Conservation (phyloP, 2,329 filamentous ascomycete species). For the Macrophomina tecta region DNA sequence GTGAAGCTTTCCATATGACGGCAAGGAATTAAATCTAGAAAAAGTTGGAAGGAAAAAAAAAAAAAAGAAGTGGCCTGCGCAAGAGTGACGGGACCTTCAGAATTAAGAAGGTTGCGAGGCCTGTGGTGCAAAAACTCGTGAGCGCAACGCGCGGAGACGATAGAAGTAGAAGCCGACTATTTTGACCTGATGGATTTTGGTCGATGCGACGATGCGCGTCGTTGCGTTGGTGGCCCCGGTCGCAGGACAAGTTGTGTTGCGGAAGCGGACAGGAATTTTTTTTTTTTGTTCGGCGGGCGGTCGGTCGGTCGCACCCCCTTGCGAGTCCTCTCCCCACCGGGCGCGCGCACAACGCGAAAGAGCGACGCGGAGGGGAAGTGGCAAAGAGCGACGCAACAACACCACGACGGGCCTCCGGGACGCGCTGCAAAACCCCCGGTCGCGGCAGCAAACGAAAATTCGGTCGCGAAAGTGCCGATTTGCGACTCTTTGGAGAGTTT, state of each 20-base stretch:
- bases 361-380: slow-evolving; percentile 22
- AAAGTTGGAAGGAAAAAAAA: not conserved
- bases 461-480: slow-evolving; percentile 15
- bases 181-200: not conserved
- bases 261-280: slow-evolving; percentile 18
- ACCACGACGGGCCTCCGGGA: slow-evolving; percentile 18
- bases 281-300: not conserved
- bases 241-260: slow-evolving; percentile 9
- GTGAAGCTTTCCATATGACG: slow-evolving; percentile 26
- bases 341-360: not conserved
- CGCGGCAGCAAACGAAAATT: slow-evolving; percentile 1
- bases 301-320: slow-evolving; percentile 17
- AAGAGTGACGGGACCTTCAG: slow-evolving; percentile 1
- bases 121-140: not conserved
- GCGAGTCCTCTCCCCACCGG: slow-evolving; percentile 24
- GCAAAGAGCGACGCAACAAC: slow-evolving; percentile 11
- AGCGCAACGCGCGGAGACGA: not conserved
- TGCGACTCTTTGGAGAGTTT: slow-evolving; percentile 19
- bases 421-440: slow-evolving; percentile 17
- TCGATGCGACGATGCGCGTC: not conserved
- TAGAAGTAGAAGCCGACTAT: not conserved
- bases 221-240: slow-evolving; percentile 18
- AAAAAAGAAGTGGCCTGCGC: not conserved
- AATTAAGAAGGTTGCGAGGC: not conserved
- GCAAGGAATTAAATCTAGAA: slow-evolving; percentile 15